Base-by-base conservation (phyloP, 495 filamentous ascomycete species). In the Talaromyces wortmannii region DNA sequence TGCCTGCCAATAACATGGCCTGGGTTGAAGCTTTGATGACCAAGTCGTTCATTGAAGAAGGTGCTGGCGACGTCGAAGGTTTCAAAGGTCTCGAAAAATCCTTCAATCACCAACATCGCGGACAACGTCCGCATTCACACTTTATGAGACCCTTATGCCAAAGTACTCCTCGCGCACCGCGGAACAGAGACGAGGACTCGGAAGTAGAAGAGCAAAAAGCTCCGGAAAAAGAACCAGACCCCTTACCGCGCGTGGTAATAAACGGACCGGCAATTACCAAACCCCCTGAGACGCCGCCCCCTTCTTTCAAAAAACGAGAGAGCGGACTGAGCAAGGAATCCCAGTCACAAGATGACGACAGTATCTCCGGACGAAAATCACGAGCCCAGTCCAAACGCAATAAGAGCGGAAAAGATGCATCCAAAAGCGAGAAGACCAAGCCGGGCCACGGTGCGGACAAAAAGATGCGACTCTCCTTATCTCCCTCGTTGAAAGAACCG, bases 91-190 rank as follows among this genome's bases (percentile, higher is more conserved):
- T 87, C 11, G 84, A 86, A 59, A 80, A 78, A 61, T 83, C 78
- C 2, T 84, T 86, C 55, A 80, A 75, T 33, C 83, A 86, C 56
- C 81, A 85, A 50, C 84, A 87, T 61, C 76, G 80, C 0, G 84
- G 85, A 0, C 78, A 77, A 31, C 71, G 77, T 51, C 75, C 76
- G 7, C 85, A 88, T 63, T 83, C 83, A 0, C 76, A 84, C 57
- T 88, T 86, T 46, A 87, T 88, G 84, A 69, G 84, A 54, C 81
- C 83, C 0, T 63, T 83, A 32, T 84, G 82, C 58, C 80, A 86
- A 56, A 78, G 78, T 48, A 83, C 82, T 5, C 76, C 78, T 4
- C 71, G 78, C 31, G 71, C 75, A 30, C 51, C 63, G 33, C 71
- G 69, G 42, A 57, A 65, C 8, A 57, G 60, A 30, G 75, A 78